phyloP scores from a whole-genome alignment of 163 green algal genomes.

The Volvox carteri region DNA sequence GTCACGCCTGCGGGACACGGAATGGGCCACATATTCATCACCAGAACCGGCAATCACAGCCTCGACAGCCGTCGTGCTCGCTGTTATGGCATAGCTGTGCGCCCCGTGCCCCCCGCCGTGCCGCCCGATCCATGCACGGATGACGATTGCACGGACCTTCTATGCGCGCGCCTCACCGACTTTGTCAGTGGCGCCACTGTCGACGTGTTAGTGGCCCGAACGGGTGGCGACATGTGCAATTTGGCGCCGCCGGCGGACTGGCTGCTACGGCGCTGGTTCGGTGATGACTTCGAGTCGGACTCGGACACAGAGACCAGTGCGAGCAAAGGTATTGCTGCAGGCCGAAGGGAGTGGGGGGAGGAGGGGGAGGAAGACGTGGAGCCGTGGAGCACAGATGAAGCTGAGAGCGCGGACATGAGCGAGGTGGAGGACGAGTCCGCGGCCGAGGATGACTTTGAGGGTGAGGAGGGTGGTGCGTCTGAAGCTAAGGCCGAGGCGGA shows the following conservation, averaged over 20 bases:
- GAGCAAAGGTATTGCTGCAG: not conserved
- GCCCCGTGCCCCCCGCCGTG: not conserved
- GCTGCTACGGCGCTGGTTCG: constrained; percentile 23
- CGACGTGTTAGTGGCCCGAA: not conserved
- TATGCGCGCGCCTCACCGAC: not conserved
- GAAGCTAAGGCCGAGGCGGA: too few species aligned
- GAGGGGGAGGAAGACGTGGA: not conserved
- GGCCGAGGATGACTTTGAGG: too few species aligned
- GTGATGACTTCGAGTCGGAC: not conserved
- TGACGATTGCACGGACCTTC: constrained; percentile 6
- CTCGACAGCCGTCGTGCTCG: not conserved
- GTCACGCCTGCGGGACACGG: constrained; percentile 8
- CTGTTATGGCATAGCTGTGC: not conserved
- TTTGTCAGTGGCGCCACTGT: not conserved
- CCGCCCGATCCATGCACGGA: constrained; percentile 15
- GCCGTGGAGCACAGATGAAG: not conserved
- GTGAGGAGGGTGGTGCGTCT: too few species aligned
- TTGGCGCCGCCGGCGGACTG: constrained; percentile 22
- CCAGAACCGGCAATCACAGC: not conserved
- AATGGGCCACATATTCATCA: constrained; percentile 17
- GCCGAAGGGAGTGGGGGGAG: not conserved
- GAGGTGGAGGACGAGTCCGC: not conserved
- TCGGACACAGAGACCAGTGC: not conserved
- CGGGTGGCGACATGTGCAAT: constrained; percentile 41
- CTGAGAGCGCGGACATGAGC: too few species aligned